A percentile compares a stretch with the other conserved stretches of the same genome.
phyloP scores from a whole-genome alignment of 768 basidiomycete genomes.

The Kwoniella bestiolae region DNA sequence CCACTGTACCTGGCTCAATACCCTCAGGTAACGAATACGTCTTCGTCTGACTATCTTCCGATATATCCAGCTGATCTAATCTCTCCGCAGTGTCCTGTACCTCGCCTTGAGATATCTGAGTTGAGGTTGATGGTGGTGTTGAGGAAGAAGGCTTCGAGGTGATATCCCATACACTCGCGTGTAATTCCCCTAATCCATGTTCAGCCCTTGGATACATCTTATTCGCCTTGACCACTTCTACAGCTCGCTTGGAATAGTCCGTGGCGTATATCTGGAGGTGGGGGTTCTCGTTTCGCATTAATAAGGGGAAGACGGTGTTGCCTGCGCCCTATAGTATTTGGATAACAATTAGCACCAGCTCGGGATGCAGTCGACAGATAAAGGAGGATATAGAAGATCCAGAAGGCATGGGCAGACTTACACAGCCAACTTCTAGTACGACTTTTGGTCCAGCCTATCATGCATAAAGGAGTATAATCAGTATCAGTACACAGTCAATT shows the following conservation, averaged over 20 bases:
- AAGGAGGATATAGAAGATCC: background rate
- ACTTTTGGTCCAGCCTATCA: slow-evolving; percentile 74
- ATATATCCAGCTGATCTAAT: too few species aligned
- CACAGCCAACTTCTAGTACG: slow-evolving; percentile 90
- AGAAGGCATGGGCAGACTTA: too few species aligned
- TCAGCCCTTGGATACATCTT: slow-evolving; percentile 71
- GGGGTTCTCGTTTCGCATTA: slow-evolving; percentile 81
- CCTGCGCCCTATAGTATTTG: slow-evolving; percentile 71
- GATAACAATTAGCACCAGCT: slow-evolving; percentile 4
- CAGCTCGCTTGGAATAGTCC: slow-evolving; percentile 87
- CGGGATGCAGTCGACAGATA: background rate
- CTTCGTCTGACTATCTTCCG: background rate
- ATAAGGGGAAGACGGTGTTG: slow-evolving; percentile 89
- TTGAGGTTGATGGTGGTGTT: too few species aligned
- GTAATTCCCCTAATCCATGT: slow-evolving; percentile 66
- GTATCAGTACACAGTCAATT: too few species aligned
- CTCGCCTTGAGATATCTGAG: too few species aligned
- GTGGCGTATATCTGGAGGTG: slow-evolving; percentile 75
- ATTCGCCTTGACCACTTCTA: slow-evolving; percentile 83
- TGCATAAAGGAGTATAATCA: slow-evolving; percentile 11
- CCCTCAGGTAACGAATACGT: slow-evolving; percentile 66
- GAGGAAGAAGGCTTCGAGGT: slow-evolving; percentile 59
- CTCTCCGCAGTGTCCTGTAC: too few species aligned
- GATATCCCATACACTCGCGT: slow-evolving; percentile 89
- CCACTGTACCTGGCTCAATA: slow-evolving; percentile 71